These are phyloP conservation scores for Ilyonectria destructans DNA, from an alignment of 2,329 filamentous ascomycete genomes.

Conservation along the genomic window DNA sequence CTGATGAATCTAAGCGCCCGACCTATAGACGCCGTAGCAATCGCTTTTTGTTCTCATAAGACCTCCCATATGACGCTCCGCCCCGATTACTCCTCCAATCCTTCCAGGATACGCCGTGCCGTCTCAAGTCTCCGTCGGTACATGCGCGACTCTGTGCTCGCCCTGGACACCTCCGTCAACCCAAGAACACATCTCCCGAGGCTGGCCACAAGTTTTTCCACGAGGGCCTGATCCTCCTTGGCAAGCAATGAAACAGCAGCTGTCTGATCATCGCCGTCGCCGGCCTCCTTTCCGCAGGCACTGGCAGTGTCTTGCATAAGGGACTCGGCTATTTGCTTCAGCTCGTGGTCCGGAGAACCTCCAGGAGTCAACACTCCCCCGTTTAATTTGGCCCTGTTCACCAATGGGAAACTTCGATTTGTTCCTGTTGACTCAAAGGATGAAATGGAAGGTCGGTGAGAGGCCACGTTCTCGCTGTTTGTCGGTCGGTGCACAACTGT, in stretches of 20 bases:
- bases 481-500: constrained; percentile 62
- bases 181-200: constrained; percentile 74
- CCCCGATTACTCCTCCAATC: constrained; percentile 65
- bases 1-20: constrained; percentile 37
- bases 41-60: constrained; percentile 24
- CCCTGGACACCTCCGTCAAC: constrained; percentile 68
- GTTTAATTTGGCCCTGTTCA: constrained; percentile 66
- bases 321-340: constrained; percentile 64
- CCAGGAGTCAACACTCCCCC: constrained; percentile 62
- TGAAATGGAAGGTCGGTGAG: constrained; percentile 66
- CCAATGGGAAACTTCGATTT: constrained; percentile 74
- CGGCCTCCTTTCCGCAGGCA: constrained; percentile 56
- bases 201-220: constrained; percentile 73
- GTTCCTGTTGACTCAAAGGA: constrained; percentile 73
- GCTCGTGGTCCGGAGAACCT: constrained; percentile 66
- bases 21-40: constrained; percentile 34
- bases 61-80: constrained; percentile 24
- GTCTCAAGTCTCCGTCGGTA: constrained; percentile 82
- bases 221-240: constrained; percentile 72
- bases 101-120: constrained; percentile 82
- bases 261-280: constrained; percentile 50
- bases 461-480: constrained; percentile 36
- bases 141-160: constrained; percentile 73
- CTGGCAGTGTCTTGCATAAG: constrained; percentile 66
- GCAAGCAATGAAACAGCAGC: constrained; percentile 64